Evolutionary conservation across 768 basidiomycete genomes (phyloP).

Genomic region (Tulasnella sp.): DNA sequence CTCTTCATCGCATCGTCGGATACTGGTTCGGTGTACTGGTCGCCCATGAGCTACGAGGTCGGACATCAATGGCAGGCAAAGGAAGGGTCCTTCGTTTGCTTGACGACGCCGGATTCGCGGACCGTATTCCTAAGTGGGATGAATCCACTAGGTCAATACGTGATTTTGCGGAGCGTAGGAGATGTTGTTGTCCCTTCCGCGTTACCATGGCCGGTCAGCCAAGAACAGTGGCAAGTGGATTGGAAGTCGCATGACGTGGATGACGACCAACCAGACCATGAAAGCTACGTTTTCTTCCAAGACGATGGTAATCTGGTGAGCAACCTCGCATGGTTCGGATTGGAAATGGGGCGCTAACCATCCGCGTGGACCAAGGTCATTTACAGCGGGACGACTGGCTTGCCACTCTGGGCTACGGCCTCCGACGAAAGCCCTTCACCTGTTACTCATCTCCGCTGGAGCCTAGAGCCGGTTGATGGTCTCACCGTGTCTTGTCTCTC

Average conservation of each 20-base stretch:
- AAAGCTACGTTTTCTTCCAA: constrained; percentile 30
- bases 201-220: constrained; percentile 27
- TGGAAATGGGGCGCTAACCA: neutral
- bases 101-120: neutral
- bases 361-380: neutral
- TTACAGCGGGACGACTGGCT: constrained; percentile 5
- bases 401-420: neutral
- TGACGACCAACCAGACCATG: constrained; percentile 13
- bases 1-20: constrained; percentile 23
- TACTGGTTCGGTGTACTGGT: constrained; percentile 26
- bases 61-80: constrained; percentile 1
- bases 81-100: constrained; percentile 7
- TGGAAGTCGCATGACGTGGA: constrained; percentile 29
- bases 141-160: constrained; percentile 31
- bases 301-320: constrained; percentile 32
- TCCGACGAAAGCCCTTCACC: neutral
- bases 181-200: constrained; percentile 15
- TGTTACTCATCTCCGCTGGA: neutral
- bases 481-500: neutral
- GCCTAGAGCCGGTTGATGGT: neutral
- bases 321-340: neutral
- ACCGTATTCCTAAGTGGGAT: constrained; percentile 26
- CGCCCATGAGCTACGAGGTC: constrained; percentile 26
- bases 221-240: constrained; percentile 26
- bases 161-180: constrained; percentile 24